phyloP scores from a whole-genome alignment of 306 rosid genomes.

The Citrullus amarus region DNA sequence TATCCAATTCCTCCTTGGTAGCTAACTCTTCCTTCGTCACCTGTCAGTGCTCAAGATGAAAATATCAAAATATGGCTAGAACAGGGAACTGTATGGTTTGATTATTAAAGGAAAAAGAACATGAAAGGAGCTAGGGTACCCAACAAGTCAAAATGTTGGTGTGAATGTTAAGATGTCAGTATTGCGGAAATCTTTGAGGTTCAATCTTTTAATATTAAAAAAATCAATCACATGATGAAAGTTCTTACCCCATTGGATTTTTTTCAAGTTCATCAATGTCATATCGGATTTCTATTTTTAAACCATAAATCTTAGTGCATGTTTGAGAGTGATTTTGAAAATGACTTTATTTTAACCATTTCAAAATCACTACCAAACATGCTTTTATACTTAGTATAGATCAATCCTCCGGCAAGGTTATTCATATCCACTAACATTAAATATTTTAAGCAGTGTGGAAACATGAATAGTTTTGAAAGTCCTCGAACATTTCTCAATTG shows the following conservation, averaged over 20 bases:
- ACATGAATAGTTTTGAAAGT: background rate
- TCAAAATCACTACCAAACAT: no score
- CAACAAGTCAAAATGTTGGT: background rate
- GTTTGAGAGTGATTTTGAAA: no score
- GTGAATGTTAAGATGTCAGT: background rate
- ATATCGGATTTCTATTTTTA: background rate
- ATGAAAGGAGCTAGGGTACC: background rate
- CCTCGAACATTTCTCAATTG: background rate
- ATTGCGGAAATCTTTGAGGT: background rate
- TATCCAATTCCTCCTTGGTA: slow-evolving; percentile 73
- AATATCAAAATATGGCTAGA: background rate
- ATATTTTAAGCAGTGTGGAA: background rate
- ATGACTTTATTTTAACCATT: no score
- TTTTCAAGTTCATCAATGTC: background rate
- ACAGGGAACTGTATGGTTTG: background rate
- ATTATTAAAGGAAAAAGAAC: background rate
- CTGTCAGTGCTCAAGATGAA: slow-evolving; percentile 22
- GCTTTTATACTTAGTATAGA: background rate
- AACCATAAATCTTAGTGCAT: background rate
- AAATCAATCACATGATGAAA: background rate
- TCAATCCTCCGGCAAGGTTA: background rate
- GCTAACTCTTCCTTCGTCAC: slow-evolving; percentile 94
- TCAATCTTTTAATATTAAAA: background rate
- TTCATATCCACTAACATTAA: background rate
- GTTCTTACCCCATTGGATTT: background rate